Percentiles rank a stretch among this genome's conserved stretches.
Conservation (phyloP, 257 asterid genomes). For the Lantana camara region DNA sequence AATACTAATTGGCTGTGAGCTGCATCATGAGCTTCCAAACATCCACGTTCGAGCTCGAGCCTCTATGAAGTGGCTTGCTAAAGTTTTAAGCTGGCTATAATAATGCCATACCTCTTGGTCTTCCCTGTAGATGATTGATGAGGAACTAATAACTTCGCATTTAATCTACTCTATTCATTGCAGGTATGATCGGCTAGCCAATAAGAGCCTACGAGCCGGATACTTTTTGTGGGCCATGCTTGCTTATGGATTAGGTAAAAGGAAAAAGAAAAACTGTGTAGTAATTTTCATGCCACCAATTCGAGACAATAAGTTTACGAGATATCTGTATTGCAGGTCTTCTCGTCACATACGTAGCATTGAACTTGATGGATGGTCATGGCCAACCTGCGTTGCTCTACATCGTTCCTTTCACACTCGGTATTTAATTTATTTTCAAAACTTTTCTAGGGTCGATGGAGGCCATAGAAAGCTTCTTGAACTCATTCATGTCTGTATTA, state of each 20-base stretch:
- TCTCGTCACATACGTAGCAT: slow-evolving; percentile 71
- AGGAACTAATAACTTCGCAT: background rate
- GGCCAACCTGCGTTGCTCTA: slow-evolving; percentile 96
- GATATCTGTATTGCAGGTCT: slow-evolving; percentile 53
- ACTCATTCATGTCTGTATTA: background rate
- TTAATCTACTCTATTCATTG: slow-evolving; percentile 17
- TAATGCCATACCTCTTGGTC: too few relatives aligned
- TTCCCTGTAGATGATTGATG: background rate
- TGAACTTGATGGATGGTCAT: slow-evolving; percentile 94
- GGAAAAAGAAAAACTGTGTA: background rate
- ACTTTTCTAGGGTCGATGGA: background rate
- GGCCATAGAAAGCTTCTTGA: too few relatives aligned
- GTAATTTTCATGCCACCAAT: background rate
- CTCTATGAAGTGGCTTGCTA: too few relatives aligned
- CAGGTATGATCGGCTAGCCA: slow-evolving; percentile 92
- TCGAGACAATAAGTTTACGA: background rate
- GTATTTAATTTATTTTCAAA: slow-evolving; percentile 31
- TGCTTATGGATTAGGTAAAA: slow-evolving; percentile 87
- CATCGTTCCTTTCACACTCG: slow-evolving; percentile 86
- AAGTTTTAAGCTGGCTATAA: too few relatives aligned
- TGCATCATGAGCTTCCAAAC: too few relatives aligned
- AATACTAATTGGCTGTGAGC: too few relatives aligned
- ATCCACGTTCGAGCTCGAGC: too few relatives aligned
- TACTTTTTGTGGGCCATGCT: slow-evolving; percentile 95
- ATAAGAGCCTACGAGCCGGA: slow-evolving; percentile 70